Evolutionary conservation across 805 yeast genomes (phyloP).

Genomic region (Maudiozyma bulderi): DNA sequence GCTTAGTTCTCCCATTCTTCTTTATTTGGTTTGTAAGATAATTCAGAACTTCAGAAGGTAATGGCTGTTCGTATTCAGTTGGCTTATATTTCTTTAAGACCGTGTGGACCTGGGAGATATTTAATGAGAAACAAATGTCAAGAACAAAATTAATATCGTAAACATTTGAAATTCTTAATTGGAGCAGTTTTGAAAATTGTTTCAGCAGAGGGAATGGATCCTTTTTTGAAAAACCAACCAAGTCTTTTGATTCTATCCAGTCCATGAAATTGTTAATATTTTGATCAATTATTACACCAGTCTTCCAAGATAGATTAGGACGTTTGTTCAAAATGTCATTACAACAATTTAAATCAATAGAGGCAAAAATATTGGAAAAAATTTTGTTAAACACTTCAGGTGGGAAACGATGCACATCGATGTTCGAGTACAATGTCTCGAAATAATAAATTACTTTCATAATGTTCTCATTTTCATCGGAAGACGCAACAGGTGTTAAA

Average conservation of each 20-base stretch:
- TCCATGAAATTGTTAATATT: slow-evolving; percentile 1
- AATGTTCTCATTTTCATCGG: background rate
- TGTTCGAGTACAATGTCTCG: slow-evolving; percentile 79
- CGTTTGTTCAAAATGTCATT: slow-evolving; percentile 9
- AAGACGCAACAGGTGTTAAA: background rate
- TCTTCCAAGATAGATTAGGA: slow-evolving; percentile 7
- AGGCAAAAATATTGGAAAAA: slow-evolving; percentile 1
- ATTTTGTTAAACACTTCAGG: slow-evolving; percentile 30
- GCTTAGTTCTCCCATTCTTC: slow-evolving; percentile 1
- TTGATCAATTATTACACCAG: slow-evolving; percentile 6
- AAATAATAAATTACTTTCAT: slow-evolving; percentile 55
- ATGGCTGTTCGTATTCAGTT: slow-evolving; percentile 3
- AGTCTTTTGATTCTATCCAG: slow-evolving; percentile 3
- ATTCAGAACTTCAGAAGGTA: slow-evolving; percentile 9
- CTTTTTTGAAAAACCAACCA: too few relatives aligned
- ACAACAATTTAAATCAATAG: slow-evolving; percentile 6
- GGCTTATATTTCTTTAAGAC: slow-evolving; percentile 10
- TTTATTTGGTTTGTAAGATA: slow-evolving; percentile 7
- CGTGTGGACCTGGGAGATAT: slow-evolving; percentile 7
- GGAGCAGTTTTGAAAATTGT: slow-evolving; percentile 9
- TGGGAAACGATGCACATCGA: slow-evolving; percentile 59
- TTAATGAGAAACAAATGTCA: slow-evolving; percentile 9
- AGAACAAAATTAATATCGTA: slow-evolving; percentile 7
- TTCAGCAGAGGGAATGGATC: slow-evolving; percentile 2
- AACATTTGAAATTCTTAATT: slow-evolving; percentile 8